Evolutionary conservation across 352 stramenopile genomes (phyloP).

Genomic region (Phytophthora pinifolia): DNA sequence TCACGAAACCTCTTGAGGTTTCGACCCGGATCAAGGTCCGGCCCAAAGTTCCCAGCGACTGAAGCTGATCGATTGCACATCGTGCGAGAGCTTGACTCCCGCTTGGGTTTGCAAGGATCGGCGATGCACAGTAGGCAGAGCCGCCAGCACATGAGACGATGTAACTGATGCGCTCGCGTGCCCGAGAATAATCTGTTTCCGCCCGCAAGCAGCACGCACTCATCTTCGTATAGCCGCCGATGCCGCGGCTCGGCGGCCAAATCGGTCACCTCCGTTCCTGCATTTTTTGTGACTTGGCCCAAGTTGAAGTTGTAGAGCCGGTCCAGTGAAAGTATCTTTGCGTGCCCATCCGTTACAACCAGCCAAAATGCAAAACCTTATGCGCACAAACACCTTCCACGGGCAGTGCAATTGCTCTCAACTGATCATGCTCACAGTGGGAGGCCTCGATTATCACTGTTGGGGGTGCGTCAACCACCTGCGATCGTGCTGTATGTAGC

Average conservation of each 20-base stretch:
- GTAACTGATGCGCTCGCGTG: constrained; percentile 22
- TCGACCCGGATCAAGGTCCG: constrained; percentile 2
- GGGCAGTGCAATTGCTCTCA: too few species aligned
- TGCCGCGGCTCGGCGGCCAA: too few species aligned
- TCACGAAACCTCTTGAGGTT: constrained; percentile 6
- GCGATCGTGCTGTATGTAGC: neutral
- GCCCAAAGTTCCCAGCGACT: neutral
- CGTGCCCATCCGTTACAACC: too few species aligned
- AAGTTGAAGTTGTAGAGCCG: constrained; percentile 33
- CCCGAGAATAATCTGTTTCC: constrained; percentile 32
- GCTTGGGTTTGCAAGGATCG: neutral
- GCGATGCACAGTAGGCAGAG: constrained; percentile 4
- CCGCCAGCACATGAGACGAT: constrained; percentile 5
- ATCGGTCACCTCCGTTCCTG: too few species aligned
- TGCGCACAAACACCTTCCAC: too few species aligned
- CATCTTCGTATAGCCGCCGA: constrained; percentile 6
- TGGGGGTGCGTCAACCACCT: too few species aligned
- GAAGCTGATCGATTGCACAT: too few species aligned
- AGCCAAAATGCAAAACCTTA: too few species aligned
- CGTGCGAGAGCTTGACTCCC: too few species aligned
- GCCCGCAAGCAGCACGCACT: constrained; percentile 5
- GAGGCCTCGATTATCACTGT: too few species aligned
- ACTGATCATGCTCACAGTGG: too few species aligned
- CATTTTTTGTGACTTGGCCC: too few species aligned
- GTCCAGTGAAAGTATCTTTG: constrained; percentile 27